These are phyloP conservation scores for Lactarius psammicola DNA, from an alignment of 768 basidiomycete genomes.

Conservation along the genomic window DNA sequence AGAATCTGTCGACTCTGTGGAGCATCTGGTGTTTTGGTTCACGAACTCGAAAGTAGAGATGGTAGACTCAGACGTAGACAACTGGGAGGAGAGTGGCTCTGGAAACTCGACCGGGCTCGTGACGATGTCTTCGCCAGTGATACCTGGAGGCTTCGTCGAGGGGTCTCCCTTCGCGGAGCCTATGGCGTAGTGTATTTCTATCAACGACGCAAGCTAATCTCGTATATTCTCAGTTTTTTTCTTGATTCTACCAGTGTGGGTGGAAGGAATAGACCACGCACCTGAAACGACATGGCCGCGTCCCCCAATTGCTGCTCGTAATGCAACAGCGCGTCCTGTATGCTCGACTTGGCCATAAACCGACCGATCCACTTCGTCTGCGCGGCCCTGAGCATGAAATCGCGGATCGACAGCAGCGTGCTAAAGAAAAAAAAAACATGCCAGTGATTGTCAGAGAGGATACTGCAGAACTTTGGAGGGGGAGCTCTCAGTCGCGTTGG, in stretches of 20 bases:
- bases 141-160: not conserved
- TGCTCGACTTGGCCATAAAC: conserved; percentile 24
- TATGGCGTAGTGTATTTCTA: conserved; percentile 31
- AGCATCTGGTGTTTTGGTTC: not conserved
- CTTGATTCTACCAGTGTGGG: too few relatives aligned
- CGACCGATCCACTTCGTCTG: conserved; percentile 29
- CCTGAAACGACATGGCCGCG: conserved; percentile 29
- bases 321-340: conserved; percentile 22
- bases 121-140: conserved; percentile 10
- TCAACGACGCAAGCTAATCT: conserved; percentile 27
- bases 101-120: conserved; percentile 11
- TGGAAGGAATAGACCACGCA: not conserved
- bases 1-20: not conserved
- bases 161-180: conserved; percentile 1
- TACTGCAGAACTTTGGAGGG: not conserved
- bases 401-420: conserved; percentile 27
- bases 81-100: not conserved
- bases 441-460: not conserved
- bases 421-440: conserved; percentile 8
- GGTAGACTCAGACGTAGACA: conserved; percentile 1
- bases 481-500: not conserved
- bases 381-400: conserved; percentile 27
- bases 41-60: conserved; percentile 3
- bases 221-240: not conserved
- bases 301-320: conserved; percentile 25